phyloP scores from a whole-genome alignment of 208 protist species.

The Leishmania braziliensis region DNA sequence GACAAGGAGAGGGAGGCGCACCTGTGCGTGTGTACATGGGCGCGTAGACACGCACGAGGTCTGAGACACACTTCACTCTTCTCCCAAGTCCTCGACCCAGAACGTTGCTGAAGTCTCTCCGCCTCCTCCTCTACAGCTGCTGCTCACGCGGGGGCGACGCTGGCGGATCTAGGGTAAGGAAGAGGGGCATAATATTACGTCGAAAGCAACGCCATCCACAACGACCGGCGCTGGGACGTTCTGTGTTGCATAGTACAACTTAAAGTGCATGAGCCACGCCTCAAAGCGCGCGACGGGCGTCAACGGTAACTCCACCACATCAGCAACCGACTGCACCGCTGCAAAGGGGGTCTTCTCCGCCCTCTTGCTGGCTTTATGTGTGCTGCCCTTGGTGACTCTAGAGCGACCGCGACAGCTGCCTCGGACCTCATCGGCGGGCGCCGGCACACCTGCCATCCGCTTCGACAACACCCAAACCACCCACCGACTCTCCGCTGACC shows the following conservation, averaged over 20 bases:
- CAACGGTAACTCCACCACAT: neutral
- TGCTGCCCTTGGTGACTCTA: neutral
- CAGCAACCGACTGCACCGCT: neutral
- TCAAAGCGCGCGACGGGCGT: constrained; percentile 30
- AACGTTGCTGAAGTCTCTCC: neutral
- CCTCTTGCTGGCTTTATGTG: neutral
- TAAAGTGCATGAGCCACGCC: constrained; percentile 39
- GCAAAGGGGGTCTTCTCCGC: neutral
- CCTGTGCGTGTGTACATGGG: neutral
- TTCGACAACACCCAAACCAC: constrained; percentile 47
- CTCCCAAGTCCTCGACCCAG: neutral
- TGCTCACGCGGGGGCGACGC: neutral
- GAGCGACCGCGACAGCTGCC: neutral
- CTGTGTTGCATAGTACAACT: constrained; percentile 33
- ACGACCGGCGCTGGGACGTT: constrained; percentile 42
- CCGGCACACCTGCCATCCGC: neutral
- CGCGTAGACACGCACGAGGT: neutral
- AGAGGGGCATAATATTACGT: constrained; percentile 44
- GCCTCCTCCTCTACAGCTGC: neutral
- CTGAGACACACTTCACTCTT: neutral
- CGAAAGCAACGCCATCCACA: constrained; percentile 58
- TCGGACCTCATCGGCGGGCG: neutral
- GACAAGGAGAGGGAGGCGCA: neutral
- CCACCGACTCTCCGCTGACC: constrained; percentile 52
- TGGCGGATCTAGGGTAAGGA: neutral